Conservation (phyloP, 2,329 filamentous ascomycete species). For the Bipolaris zeicola region DNA sequence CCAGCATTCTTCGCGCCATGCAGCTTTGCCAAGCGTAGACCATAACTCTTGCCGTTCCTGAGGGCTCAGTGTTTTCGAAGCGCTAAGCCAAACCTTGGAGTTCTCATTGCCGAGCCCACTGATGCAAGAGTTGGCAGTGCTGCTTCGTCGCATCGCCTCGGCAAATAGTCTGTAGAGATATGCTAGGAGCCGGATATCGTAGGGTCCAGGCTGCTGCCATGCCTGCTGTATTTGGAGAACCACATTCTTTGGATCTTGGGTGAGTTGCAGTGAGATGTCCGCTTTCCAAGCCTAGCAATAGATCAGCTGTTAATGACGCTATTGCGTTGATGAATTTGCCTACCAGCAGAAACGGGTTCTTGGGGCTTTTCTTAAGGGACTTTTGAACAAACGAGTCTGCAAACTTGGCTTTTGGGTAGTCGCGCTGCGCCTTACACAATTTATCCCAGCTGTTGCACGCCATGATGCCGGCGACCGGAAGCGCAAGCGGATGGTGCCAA, state of each 20-base stretch:
- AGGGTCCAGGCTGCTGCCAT: conserved; percentile 30
- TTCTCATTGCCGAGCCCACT: conserved; percentile 27
- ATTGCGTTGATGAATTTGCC: background rate
- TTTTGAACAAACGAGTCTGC: conserved; percentile 41
- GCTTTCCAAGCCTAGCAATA: conserved; percentile 41
- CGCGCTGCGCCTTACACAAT: conserved; percentile 38
- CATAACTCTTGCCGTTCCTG: conserved; percentile 35
- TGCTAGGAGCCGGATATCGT: conserved; percentile 34
- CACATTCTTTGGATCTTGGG: conserved; percentile 16
- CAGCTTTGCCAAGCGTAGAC: conserved; percentile 33
- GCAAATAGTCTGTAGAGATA: conserved; percentile 35
- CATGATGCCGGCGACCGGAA: conserved; percentile 25
- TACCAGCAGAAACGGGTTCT: conserved; percentile 46
- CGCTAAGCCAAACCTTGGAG: conserved; percentile 38
- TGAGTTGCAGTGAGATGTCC: conserved; percentile 29
- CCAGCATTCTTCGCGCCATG: conserved; percentile 42
- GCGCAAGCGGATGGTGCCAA: background rate
- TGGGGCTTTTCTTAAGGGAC: conserved; percentile 43
- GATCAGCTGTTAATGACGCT: conserved; percentile 4
- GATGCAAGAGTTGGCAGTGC: conserved; percentile 4
- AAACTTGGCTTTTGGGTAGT: conserved; percentile 44
- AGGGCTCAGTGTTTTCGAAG: conserved; percentile 31
- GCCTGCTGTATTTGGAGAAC: conserved; percentile 22
- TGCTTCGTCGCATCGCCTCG: conserved; percentile 23
- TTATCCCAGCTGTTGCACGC: conserved; percentile 45